Evolutionary conservation across 768 basidiomycete species (phyloP), one percentile per base, ranked within the genome.

Genomic region (Nidula microcarpa): DNA sequence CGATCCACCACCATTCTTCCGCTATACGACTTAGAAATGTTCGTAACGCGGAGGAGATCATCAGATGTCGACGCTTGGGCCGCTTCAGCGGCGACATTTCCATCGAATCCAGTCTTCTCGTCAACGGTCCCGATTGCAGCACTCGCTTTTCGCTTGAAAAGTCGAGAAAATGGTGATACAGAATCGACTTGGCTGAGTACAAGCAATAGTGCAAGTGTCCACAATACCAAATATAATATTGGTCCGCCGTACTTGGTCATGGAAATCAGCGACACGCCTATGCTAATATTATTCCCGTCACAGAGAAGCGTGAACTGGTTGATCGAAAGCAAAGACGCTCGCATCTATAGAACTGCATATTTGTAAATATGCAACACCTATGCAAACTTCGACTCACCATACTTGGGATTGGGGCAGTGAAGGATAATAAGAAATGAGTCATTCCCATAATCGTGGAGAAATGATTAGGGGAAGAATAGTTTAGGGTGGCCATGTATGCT

Each of bases 211-310:
- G 76, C 55, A 33, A 82, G 57, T 16, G 70, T 68, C 34, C 80
- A 77, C 14, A 79, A 48, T 51, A 84, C 69, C 46, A 86, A 74
- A 59, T 86, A 86, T 1, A 74, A 49, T 49, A 86, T 84, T 1
- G 85, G 85, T n/a, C 82, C 80, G 6, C 85, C 85, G 52, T 74
- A 86, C 48, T 74, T 73, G 53, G 69, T 61, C 37, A 86, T 76
- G 34, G 61, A 53, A 6, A 76, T 75, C 53, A 76, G 62, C 3
- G 75, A 70, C 0, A 68, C 56, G 0, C 71, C 49, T 0, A 74
- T 69, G 34, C 77, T 65, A 23, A 23, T 23, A 4, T 23, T 4
- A 23, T 23, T 23, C 6, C 81, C 79, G 47, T 77, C 63, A 55
- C 85, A 85, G 4, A 84, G 74, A 0, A 87, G 68, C 8, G 78